Base-by-base conservation (phyloP, 192 early-diverging fungal genomes). In the Umbelopsis sp. region DNA sequence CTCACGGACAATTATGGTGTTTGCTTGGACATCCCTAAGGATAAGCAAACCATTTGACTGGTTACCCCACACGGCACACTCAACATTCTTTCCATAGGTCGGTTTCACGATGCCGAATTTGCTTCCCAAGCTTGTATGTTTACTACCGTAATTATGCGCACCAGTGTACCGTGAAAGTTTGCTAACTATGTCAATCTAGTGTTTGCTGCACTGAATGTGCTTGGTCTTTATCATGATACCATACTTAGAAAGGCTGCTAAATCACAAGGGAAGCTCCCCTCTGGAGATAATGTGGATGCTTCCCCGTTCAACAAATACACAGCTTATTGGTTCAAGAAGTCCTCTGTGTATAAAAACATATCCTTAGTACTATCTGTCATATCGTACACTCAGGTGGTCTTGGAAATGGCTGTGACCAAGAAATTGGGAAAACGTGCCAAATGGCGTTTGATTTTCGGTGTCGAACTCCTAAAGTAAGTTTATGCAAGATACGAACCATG, bases 21-120 rank as follows among this genome's bases (percentile, higher is more conserved):
- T 44, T 20, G 44, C 48, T n/a, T n/a, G 55, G 20, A 44, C 33
- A 22, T 61, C 33, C 13, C 2, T 12, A 61, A 18, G 3, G 15
- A 4, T 66, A 33, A 22, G 27, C n/a, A 61, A 27, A 16, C 27
- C 33, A 25, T 27, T 25, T 21, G 25, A 44, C 30, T 37, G 25
- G 6, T 72, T 67, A 49, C 30, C 52, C 58, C 48, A 47, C 15
- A 48, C 18, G n/a, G 50, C 7, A 3, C 16, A 64, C 22, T 49
- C 20, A 0, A 25, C 35, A 4, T 16, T 55, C 45, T 25, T 25
- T 25, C 4, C 20, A 48, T 77, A 92, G 93, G 96, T 55, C 91
- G 97, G 12, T 98, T 98, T 77, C 87, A 90, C 44, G 92, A 97
- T 76, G 88, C 95, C 18, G 97, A 98, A 74, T 84, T 98, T 45